Conservation (phyloP, 371 early-diverging fungal species). For the Mortierella sp. region DNA sequence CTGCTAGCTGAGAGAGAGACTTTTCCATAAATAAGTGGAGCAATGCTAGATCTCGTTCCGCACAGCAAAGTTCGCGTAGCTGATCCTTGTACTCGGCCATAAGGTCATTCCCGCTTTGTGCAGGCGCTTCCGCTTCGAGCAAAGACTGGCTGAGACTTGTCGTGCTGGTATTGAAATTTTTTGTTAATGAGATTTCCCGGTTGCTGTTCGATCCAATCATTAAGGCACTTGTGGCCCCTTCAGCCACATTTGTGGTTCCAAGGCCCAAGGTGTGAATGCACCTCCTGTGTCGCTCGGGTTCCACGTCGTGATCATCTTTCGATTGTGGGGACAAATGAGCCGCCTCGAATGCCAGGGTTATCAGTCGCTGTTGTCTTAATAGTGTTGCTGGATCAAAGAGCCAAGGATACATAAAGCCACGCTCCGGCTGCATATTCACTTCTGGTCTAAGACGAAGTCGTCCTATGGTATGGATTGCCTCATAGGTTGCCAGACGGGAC, state of each 20-base stretch:
- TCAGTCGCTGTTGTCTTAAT: slow-evolving; percentile 49
- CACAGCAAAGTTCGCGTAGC: slow-evolving; percentile 48
- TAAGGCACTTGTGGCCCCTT: slow-evolving; percentile 1
- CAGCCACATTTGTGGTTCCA: slow-evolving; percentile 9
- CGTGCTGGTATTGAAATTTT: slow-evolving; percentile 41
- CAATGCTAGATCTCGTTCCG: slow-evolving; percentile 61
- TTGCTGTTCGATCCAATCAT: slow-evolving; percentile 6
- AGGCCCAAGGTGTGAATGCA: slow-evolving; percentile 50
- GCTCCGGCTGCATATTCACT: slow-evolving; percentile 26
- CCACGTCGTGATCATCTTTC: slow-evolving; percentile 3
- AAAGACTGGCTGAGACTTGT: slow-evolving; percentile 39
- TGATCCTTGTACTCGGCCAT: slow-evolving; percentile 45
- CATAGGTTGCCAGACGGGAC: slow-evolving; percentile 77
- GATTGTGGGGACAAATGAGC: slow-evolving; percentile 12
- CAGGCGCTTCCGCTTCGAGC: slow-evolving; percentile 30
- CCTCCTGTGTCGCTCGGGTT: slow-evolving; percentile 3
- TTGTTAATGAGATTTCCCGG: slow-evolving; percentile 29
- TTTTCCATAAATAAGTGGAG: slow-evolving; percentile 71
- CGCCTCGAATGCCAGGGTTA: slow-evolving; percentile 48
- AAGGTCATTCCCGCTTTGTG: slow-evolving; percentile 26
- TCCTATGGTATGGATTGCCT: slow-evolving; percentile 74
- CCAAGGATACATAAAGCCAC: slow-evolving; percentile 52
- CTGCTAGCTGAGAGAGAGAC: slow-evolving; percentile 61
- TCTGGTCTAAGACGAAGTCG: slow-evolving; percentile 51
- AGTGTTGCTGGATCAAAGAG: slow-evolving; percentile 56